phyloP scores from a whole-genome alignment of 495 filamentous ascomycete genomes.

The Podospora sp. region DNA sequence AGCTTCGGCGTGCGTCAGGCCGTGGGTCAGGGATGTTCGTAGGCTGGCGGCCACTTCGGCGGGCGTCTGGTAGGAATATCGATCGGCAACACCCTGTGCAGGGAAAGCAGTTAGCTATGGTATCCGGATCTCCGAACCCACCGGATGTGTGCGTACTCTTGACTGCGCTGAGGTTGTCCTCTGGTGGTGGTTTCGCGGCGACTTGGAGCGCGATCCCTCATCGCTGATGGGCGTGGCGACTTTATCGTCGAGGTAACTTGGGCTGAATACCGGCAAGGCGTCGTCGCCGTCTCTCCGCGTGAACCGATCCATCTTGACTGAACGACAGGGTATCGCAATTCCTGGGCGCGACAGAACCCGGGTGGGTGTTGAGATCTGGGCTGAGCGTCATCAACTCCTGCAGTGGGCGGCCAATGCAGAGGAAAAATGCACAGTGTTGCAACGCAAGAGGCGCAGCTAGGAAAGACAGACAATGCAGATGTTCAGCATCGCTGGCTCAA shows the following conservation, averaged over 20 bases:
- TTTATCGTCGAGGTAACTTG: constrained; percentile 21
- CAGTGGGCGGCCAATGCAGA: constrained; percentile 6
- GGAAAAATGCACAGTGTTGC: constrained; percentile 4
- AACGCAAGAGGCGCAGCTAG: constrained; percentile 9
- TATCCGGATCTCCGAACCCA: neutral
- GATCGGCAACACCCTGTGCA: constrained; percentile 50
- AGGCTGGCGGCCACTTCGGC: constrained; percentile 78
- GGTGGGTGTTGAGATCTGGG: constrained; percentile 24
- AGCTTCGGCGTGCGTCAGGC: constrained; percentile 79
- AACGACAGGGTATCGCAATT: neutral
- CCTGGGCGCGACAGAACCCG: constrained; percentile 32
- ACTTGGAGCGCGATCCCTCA: constrained; percentile 38
- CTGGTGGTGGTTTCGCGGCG: constrained; percentile 34
- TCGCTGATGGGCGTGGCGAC: constrained; percentile 26
- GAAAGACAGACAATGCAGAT: constrained; percentile 22
- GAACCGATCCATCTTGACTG: constrained; percentile 36
- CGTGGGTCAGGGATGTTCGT: constrained; percentile 78
- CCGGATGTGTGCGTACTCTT: constrained; percentile 38
- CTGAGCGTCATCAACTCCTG: constrained; percentile 31
- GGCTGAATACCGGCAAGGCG: constrained; percentile 40
- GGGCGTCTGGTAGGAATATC: constrained; percentile 62
- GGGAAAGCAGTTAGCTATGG: constrained; percentile 17
- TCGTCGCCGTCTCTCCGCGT: constrained; percentile 37
- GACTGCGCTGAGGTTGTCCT: constrained; percentile 52
- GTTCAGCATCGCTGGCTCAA: neutral